These are phyloP conservation scores for Simplicillium sp. DNA, from an alignment of 2,329 filamentous ascomycete species.

Conservation along the genomic window DNA sequence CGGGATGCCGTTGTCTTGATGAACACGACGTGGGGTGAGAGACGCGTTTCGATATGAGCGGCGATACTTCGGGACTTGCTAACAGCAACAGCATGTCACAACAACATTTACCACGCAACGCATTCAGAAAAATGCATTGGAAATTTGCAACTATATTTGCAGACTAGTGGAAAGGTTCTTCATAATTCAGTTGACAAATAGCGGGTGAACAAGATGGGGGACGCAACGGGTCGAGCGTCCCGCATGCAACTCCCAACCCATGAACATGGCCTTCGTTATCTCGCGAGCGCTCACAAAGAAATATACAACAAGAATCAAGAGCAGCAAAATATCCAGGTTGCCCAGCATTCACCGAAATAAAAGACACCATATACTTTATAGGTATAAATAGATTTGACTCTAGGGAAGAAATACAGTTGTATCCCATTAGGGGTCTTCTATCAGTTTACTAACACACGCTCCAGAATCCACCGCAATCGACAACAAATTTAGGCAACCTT, in stretches of 20 bases:
- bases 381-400: constrained; percentile 8
- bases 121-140: background rate
- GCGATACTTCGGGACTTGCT: constrained; percentile 6
- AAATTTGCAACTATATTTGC: background rate
- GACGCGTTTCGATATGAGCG: constrained; percentile 5
- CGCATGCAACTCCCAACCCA: too few species aligned
- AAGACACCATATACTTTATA: too few species aligned
- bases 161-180: too few species aligned
- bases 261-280: too few species aligned
- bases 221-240: too few species aligned
- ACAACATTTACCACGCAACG: background rate
- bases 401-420: constrained; percentile 22
- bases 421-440: constrained; percentile 17
- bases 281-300: too few species aligned
- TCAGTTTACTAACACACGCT: constrained; percentile 15
- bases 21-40: constrained; percentile 5
- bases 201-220: too few species aligned
- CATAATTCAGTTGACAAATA: too few species aligned
- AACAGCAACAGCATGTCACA: background rate
- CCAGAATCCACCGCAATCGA: constrained; percentile 4
- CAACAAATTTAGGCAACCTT: constrained; percentile 40
- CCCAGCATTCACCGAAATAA: too few species aligned
- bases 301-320: too few species aligned
- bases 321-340: too few species aligned
- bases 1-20: background rate